phyloP scores from a whole-genome alignment of 306 rosid genomes.

The Canavalia gladiata region DNA sequence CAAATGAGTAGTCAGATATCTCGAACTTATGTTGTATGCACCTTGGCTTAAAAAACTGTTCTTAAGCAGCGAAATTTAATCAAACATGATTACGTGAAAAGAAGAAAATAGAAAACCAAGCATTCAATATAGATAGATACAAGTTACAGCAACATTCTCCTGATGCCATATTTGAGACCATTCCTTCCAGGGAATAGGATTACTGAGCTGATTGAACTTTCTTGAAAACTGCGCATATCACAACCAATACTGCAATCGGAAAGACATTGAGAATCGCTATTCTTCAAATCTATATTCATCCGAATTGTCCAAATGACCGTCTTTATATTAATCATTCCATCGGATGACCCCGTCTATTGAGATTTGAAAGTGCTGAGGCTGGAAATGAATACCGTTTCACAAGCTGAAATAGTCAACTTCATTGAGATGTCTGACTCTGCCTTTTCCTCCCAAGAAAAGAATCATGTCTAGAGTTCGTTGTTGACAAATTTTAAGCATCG shows the following conservation, averaged over 20 bases:
- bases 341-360: not conserved
- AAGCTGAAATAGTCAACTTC: slow-evolving; percentile 1
- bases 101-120: not conserved
- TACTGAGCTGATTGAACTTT: not conserved
- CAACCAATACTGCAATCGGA: not conserved
- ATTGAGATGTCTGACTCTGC: not conserved
- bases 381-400: not conserved
- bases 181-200: not conserved
- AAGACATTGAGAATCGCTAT: not conserved
- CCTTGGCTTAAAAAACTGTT: not conserved
- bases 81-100: not conserved
- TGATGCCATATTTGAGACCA: not conserved
- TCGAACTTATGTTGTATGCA: not conserved
- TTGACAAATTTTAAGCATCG: not conserved
- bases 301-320: not conserved
- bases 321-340: not conserved
- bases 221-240: not conserved
- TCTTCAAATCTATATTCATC: not conserved
- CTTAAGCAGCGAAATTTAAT: not conserved
- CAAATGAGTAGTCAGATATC: not conserved
- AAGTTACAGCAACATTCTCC: not conserved
- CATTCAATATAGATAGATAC: not conserved
- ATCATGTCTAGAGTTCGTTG: not conserved
- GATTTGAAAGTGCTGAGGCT: slow-evolving; percentile 32
- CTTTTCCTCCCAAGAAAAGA: not conserved